Conservation (phyloP, 345 rosid species). For the Sonneratia caseolaris region DNA sequence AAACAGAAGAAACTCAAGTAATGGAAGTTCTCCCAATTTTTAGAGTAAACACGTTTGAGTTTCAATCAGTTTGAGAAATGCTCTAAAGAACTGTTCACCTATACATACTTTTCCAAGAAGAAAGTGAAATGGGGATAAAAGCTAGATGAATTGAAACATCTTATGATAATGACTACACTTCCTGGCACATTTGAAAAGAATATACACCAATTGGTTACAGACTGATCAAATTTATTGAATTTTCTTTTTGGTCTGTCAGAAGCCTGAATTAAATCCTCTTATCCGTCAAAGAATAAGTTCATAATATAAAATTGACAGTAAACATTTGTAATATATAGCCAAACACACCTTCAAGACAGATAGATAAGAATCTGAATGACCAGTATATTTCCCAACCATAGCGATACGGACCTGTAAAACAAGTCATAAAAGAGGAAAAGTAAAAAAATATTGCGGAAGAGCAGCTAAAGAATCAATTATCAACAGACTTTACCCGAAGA, state of each 20-base stretch:
- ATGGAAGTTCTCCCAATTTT: not conserved
- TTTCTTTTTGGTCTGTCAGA: not conserved
- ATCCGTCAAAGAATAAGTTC: not conserved
- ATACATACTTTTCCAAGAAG: not conserved
- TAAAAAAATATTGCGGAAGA: not conserved
- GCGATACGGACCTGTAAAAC: conserved; percentile 75
- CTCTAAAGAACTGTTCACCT: not conserved
- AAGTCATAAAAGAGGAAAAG: conserved; percentile 2
- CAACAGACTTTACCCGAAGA: not conserved
- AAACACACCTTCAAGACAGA: conserved; percentile 60
- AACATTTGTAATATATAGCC: not conserved
- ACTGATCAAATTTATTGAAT: not conserved
- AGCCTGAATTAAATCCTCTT: not conserved
- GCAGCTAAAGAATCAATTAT: not conserved
- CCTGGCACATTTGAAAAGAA: not conserved
- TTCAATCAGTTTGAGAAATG: not conserved
- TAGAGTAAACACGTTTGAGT: not conserved
- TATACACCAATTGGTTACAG: not conserved
- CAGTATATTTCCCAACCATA: conserved; percentile 91
- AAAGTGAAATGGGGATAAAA: not conserved
- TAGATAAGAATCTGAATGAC: conserved; percentile 83
- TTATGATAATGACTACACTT: not conserved
- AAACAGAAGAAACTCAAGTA: too few relatives aligned
- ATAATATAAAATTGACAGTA: not conserved
- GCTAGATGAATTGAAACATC: not conserved